Evolutionary conservation across 1,284 basidiomycete genomes (phyloP), one percentile per base, ranked within the genome.

Genomic region (Leccinum angustisporum): DNA sequence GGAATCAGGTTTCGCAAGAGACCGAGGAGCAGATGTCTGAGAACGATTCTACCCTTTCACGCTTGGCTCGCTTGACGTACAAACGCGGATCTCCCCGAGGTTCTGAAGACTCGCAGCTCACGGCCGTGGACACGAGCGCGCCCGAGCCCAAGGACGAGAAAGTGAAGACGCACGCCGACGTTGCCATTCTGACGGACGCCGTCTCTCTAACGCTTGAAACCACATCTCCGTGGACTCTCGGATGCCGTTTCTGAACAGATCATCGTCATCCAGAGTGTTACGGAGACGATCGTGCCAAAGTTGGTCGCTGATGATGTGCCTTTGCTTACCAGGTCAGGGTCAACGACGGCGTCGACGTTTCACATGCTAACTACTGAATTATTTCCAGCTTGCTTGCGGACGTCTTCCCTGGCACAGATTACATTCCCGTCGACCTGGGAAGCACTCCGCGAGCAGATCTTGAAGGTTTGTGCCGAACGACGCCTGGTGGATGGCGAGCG

Each of bases 211-310:
- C 59, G 2, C 61, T 76, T 5, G 65, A 66, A 58, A 73, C 68
- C 0, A 70, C 69, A 4, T 62, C 65, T 18, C 53, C 64, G 33
- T 66, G 27, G 81, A 10, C 80, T 93, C 27, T 90, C 89, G 0
- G 87, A 92, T 70, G 79, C 80, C 54, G 79, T 89, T 14, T 89
- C 90, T 5, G 97, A 99, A 73, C 95, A 98, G 74, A 94, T 98
- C 68, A 97, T 99, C 64, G 81, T 99, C 70, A 98, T 99, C 61
- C 97, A 99, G 78, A 98, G 95, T 79, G 95, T 99, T n/a, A 95
- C 92, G 4, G 97, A 99, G 77, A 98, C 97, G 0, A 98, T 99
- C 67, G 95, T 99, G 8, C 97, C 98, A 1, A 99, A 99, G 78
- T 80, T 99, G 60, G 95, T 99, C 4, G 96, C 96, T 10, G 96